phyloP scores from a whole-genome alignment of 371 early-diverging fungal genomes.

The Funneliformis caledonium region DNA sequence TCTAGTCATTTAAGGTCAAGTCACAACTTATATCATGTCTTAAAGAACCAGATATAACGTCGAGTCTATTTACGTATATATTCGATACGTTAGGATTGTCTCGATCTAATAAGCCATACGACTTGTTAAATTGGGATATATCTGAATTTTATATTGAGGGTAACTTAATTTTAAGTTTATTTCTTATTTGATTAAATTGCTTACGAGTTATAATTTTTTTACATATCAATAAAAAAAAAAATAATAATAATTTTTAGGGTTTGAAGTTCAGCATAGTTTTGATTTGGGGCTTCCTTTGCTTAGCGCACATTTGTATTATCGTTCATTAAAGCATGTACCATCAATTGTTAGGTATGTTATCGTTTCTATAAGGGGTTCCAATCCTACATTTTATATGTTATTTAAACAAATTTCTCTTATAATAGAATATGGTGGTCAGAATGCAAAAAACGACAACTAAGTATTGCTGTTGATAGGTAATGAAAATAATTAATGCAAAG shows the following conservation, averaged over 20 bases:
- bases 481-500: neutral
- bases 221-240: neutral
- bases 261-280: conserved; percentile 58
- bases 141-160: conserved; percentile 67
- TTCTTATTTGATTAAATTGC: neutral
- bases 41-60: conserved; percentile 58
- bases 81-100: conserved; percentile 72
- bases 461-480: conserved; percentile 72
- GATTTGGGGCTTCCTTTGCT: conserved; percentile 69
- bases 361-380: conserved; percentile 1
- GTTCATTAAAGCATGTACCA: conserved; percentile 67
- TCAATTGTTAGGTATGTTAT: conserved; percentile 61
- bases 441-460: conserved; percentile 78
- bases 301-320: conserved; percentile 75
- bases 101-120: conserved; percentile 57
- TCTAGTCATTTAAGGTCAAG: conserved; percentile 78
- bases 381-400: neutral
- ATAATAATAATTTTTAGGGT: neutral
- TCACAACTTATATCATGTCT: conserved; percentile 66
- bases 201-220: neutral
- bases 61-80: conserved; percentile 62
- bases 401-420: neutral
- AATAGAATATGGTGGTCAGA: conserved; percentile 77
- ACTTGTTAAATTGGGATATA: conserved; percentile 75
- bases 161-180: conserved; percentile 22